Base-by-base conservation (phyloP, 768 basidiomycete species). In the Pleurotus djamor region DNA sequence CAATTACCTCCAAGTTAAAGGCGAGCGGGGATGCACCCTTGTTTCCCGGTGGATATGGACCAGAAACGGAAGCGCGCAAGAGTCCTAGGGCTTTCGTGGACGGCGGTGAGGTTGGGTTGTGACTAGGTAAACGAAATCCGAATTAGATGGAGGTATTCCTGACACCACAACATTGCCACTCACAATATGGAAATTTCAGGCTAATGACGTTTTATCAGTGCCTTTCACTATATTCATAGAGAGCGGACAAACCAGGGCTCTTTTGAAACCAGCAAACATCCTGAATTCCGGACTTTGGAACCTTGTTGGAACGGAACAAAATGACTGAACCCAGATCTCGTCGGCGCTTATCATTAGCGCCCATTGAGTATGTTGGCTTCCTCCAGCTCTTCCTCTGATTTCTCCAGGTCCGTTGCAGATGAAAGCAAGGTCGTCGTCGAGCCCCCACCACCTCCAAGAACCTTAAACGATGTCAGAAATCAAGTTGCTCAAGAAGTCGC, bases 1-100 rank as follows among this genome's bases (percentile, higher is more conserved):
- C 88, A 47, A 92, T 74, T 28, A 92, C 84, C 57, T 90, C 85
- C 16, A 92, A 82, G 59, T 88, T 79, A 74, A 89, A 92, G 10
- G 81, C 71, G 13, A 92, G 81, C 0, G 91, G 87, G 3, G 76
- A 68, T 0, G 76, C 76, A 4, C 71, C 65, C 0, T 77, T 64
- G 14, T 76, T 79, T 5, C 69, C 71, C 0, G 83, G 77, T 8
- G 91, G 90, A 67, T 88, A 92, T 0, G 89, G 82, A 0, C 69
- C 70, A 0, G 86, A 82, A 0, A 88, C 68, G 0, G 91, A 81
- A 0, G 82, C 73, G 4, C 82, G 80, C 9, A 92, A 77, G 14
- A 91, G 71, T 1, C 73, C 74, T 4, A 92, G 75, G 0, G 89
- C 88, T 65, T 82, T 78, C 12, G 64, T 76, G 0, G 91, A 92